Conservation (phyloP, 2,329 filamentous ascomycete genomes). For the Calonectria montana region DNA sequence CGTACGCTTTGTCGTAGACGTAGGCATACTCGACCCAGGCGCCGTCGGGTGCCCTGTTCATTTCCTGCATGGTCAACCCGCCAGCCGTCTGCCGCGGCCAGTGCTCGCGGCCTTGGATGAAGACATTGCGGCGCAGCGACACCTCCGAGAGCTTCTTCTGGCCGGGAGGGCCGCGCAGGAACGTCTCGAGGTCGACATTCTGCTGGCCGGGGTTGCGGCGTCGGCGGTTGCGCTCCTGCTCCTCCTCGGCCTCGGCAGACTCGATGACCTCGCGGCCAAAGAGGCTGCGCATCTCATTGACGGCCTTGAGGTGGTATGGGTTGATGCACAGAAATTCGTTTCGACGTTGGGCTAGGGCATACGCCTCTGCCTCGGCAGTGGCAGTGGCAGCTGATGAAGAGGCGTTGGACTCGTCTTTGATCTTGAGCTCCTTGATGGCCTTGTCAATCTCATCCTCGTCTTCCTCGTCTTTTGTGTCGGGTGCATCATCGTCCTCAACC, state of each 20-base stretch:
- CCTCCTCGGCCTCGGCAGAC: conserved; percentile 62
- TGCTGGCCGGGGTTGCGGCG: conserved; percentile 53
- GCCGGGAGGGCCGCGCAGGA: conserved; percentile 65
- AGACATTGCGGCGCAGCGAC: conserved; percentile 80
- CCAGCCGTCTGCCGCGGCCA: conserved; percentile 86
- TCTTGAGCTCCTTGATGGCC: conserved; percentile 62
- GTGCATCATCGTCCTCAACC: conserved; percentile 7
- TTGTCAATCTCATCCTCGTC: conserved; percentile 67
- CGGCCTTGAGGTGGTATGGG: conserved; percentile 81
- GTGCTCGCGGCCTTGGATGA: conserved; percentile 86
- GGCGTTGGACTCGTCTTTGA: conserved; percentile 39
- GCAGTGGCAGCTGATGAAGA: not conserved
- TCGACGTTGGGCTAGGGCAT: conserved; percentile 38
- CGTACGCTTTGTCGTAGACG: conserved; percentile 79
- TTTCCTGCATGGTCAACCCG: conserved; percentile 82
- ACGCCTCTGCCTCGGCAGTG: conserved; percentile 13
- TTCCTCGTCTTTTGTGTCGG: conserved; percentile 35
- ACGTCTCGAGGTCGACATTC: conserved; percentile 69
- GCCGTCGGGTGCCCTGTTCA: conserved; percentile 58
- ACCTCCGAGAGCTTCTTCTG: conserved; percentile 74
- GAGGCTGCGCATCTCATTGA: conserved; percentile 86
- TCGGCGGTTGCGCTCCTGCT: conserved; percentile 53
- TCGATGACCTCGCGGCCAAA: conserved; percentile 70
- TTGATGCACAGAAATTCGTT: conserved; percentile 62
- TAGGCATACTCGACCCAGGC: conserved; percentile 79